Conservation (phyloP, 192 early-diverging fungal species). For the Gryganskiella cystojenkinii region DNA sequence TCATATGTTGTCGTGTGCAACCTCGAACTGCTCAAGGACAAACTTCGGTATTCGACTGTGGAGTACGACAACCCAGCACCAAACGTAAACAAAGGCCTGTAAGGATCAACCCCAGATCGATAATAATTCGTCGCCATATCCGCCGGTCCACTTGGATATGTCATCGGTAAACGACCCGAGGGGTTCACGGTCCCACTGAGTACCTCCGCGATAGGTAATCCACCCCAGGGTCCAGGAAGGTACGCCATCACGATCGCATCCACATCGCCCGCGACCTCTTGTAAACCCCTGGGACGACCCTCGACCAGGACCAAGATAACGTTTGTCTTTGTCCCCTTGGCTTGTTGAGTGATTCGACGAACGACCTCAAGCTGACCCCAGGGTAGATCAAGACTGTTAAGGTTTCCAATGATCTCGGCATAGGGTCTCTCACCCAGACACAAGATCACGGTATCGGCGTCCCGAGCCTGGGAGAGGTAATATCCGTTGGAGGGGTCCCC, state of each 20-base stretch:
- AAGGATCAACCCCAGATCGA: constrained; percentile 45
- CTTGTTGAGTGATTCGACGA: constrained; percentile 35
- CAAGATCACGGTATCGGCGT: constrained; percentile 64
- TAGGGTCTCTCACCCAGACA: constrained; percentile 69
- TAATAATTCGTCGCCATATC: constrained; percentile 55
- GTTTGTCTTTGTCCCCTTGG: constrained; percentile 25
- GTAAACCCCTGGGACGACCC: constrained; percentile 66
- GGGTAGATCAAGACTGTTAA: constrained; percentile 57
- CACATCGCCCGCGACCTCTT: constrained; percentile 50
- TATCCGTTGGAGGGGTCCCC: constrained; percentile 5
- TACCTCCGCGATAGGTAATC: constrained; percentile 65
- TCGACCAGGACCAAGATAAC: constrained; percentile 62
- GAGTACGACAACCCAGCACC: constrained; percentile 67
- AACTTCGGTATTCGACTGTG: constrained; percentile 55
- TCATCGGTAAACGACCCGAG: constrained; percentile 66
- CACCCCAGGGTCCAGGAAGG: constrained; percentile 69
- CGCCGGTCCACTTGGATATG: constrained; percentile 62
- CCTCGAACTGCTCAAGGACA: constrained; percentile 30
- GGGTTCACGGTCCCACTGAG: constrained; percentile 68
- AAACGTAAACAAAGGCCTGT: constrained; percentile 67
- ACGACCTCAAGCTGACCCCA: constrained; percentile 60
- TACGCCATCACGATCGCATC: constrained; percentile 61
- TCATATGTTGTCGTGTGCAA: constrained; percentile 22
- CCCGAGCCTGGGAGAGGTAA: constrained; percentile 21
- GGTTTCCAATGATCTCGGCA: constrained; percentile 68